Percentiles rank a stretch among this genome's conserved stretches.
Evolutionary conservation across 2,329 filamentous ascomycete genomes (phyloP).

Genomic region (Penicillium brasilianum): DNA sequence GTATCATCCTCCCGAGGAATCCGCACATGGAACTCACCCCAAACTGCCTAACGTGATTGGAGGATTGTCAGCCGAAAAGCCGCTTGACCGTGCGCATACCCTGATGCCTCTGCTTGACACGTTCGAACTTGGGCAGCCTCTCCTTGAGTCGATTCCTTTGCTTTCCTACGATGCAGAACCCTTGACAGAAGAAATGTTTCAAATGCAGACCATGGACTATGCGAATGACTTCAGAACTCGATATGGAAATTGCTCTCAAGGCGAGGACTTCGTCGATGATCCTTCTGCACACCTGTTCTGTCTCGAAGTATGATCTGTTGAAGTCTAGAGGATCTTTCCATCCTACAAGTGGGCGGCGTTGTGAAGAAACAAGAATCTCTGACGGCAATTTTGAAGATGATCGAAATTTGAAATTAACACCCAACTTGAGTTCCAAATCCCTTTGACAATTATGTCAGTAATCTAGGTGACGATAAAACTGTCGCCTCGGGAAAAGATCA

Average conservation of each 20-base stretch:
- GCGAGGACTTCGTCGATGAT: slow-evolving; percentile 39
- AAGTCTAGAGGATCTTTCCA: neutral
- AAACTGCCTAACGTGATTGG: slow-evolving; percentile 18
- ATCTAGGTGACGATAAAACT: too few relatives aligned
- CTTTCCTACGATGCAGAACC: slow-evolving; percentile 67
- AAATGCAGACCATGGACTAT: slow-evolving; percentile 58
- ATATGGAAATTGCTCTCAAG: slow-evolving; percentile 68
- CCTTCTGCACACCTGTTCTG: slow-evolving; percentile 70
- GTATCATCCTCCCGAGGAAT: slow-evolving; percentile 73
- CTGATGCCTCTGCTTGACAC: slow-evolving; percentile 54
- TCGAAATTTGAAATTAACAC: too few relatives aligned
- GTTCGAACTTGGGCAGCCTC: slow-evolving; percentile 57
- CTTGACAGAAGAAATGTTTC: slow-evolving; percentile 40
- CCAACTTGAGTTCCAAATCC: too few relatives aligned
- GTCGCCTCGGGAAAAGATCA: too few relatives aligned
- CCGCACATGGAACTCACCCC: slow-evolving; percentile 20
- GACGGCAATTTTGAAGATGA: too few relatives aligned
- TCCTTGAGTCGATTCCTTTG: slow-evolving; percentile 59
- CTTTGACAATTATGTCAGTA: neutral
- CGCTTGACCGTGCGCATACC: slow-evolving; percentile 45
- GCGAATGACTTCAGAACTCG: slow-evolving; percentile 63
- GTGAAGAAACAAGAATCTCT: neutral
- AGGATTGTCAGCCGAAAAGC: slow-evolving; percentile 30
- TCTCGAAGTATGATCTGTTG: slow-evolving; percentile 38
- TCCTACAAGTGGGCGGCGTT: neutral